Evolutionary conservation across 2,329 filamentous ascomycete species (phyloP).

Genomic region (Cucurbitaria berberidis): DNA sequence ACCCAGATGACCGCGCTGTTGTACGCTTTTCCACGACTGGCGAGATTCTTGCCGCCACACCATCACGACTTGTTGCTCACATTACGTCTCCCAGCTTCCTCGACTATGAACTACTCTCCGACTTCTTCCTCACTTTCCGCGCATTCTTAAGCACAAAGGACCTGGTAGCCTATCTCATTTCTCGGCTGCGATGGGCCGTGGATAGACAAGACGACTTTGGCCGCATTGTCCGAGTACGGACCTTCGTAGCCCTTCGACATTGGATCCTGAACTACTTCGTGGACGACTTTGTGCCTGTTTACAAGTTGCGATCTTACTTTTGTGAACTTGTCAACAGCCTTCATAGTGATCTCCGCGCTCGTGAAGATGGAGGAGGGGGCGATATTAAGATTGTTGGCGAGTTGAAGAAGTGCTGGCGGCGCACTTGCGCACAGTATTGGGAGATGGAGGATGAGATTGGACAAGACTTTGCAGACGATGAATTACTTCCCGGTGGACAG

Average conservation of each 20-base stretch:
- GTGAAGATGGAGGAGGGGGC: conserved; percentile 61
- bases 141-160: conserved; percentile 80
- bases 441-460: conserved; percentile 72
- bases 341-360: conserved; percentile 58
- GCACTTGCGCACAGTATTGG: conserved; percentile 90
- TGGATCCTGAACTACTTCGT: conserved; percentile 99
- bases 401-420: conserved; percentile 95
- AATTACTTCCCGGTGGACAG: conserved; percentile 78
- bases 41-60: conserved; percentile 86
- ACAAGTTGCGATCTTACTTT: conserved; percentile 75
- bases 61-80: conserved; percentile 88
- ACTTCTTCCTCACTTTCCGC: conserved; percentile 96
- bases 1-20: conserved; percentile 80
- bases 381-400: conserved; percentile 89
- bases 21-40: conserved; percentile 80
- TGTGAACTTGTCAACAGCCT: conserved; percentile 78
- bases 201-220: conserved; percentile 80
- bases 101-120: conserved; percentile 94
- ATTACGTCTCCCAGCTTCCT: conserved; percentile 96
- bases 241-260: conserved; percentile 92
- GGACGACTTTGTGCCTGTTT: conserved; percentile 86
- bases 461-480: conserved; percentile 64
- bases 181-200: conserved; percentile 86
- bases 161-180: conserved; percentile 81
- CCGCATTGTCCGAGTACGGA: conserved; percentile 91